Conservation (phyloP, 2,329 filamentous ascomycete genomes). For the Cyphellophora europaea region DNA sequence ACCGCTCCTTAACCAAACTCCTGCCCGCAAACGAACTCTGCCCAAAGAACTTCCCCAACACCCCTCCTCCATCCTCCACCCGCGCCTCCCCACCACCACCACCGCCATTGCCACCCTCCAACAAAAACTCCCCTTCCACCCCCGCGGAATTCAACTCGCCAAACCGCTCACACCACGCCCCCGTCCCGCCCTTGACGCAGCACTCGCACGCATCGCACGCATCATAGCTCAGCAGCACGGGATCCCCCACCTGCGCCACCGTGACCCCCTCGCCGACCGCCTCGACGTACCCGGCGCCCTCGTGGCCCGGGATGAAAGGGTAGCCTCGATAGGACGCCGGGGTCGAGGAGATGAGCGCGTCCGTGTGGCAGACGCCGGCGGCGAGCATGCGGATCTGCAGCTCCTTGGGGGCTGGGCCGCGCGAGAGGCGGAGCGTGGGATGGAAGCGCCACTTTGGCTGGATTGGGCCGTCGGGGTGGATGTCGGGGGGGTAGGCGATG, state of each 20-base stretch:
- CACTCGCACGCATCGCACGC: constrained; percentile 38
- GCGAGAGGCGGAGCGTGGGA: not conserved
- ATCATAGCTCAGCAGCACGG: constrained; percentile 40
- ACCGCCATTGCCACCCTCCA: constrained; percentile 18
- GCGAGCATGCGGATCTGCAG: constrained; percentile 45
- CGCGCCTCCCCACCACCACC: constrained; percentile 13
- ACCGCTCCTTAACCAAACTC: constrained; percentile 21
- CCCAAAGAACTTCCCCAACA: constrained; percentile 28
- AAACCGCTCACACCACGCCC: constrained; percentile 27
- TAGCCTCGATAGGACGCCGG: constrained; percentile 29
- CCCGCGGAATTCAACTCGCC: constrained; percentile 35
- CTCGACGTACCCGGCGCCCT: constrained; percentile 45
- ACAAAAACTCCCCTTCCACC: constrained; percentile 6
- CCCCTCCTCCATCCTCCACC: constrained; percentile 19
- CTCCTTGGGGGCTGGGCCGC: constrained; percentile 28
- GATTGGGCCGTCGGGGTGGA: not conserved
- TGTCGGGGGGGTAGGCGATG: not conserved
- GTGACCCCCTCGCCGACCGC: constrained; percentile 32
- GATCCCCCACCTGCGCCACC: constrained; percentile 34
- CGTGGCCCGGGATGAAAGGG: constrained; percentile 43
- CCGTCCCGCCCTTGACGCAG: constrained; percentile 35
- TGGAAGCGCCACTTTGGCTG: not conserved
- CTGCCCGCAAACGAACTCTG: constrained; percentile 27
- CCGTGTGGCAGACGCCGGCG: constrained; percentile 47
- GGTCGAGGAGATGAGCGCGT: constrained; percentile 36